A percentile compares a stretch with the other conserved stretches of the same genome.
Conservation (phyloP, 2,329 filamentous ascomycete species). For the Chalaropsis thielavioides region DNA sequence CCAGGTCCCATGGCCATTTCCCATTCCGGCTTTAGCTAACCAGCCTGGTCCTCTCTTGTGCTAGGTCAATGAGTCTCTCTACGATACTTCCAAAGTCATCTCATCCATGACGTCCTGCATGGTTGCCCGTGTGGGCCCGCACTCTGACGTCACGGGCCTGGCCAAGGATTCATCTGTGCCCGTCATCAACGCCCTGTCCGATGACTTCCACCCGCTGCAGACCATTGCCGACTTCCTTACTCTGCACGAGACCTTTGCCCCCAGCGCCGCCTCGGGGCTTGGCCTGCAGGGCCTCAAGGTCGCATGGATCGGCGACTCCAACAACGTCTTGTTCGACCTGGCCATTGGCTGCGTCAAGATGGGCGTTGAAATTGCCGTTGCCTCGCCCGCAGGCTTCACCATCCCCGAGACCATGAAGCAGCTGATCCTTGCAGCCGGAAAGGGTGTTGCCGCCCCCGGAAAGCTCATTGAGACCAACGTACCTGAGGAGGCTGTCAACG, state of each 20-base stretch:
- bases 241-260: conserved; percentile 58
- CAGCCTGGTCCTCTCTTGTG: neutral
- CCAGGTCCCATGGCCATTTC: too few species aligned
- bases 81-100: conserved; percentile 81
- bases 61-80: conserved; percentile 82
- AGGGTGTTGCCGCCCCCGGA: conserved; percentile 43
- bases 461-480: conserved; percentile 59
- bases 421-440: conserved; percentile 51
- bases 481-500: conserved; percentile 72
- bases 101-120: conserved; percentile 85
- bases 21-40: too few species aligned
- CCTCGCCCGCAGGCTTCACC: conserved; percentile 70
- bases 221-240: conserved; percentile 90
- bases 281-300: conserved; percentile 75
- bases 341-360: conserved; percentile 78
- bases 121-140: conserved; percentile 62
- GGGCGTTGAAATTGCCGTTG: conserved; percentile 73
- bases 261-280: conserved; percentile 30
- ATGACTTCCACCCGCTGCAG: conserved; percentile 87
- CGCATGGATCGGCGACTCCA: conserved; percentile 91
- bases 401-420: conserved; percentile 63
- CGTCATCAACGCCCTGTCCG: conserved; percentile 76
- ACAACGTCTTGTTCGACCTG: conserved; percentile 91
- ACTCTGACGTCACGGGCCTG: conserved; percentile 57
- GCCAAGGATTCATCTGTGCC: conserved; percentile 62